A percentile compares a stretch with the other conserved stretches of the same genome.
phyloP scores from a whole-genome alignment of 2,329 filamentous ascomycete genomes.

The Pseudogymnoascus sp. region DNA sequence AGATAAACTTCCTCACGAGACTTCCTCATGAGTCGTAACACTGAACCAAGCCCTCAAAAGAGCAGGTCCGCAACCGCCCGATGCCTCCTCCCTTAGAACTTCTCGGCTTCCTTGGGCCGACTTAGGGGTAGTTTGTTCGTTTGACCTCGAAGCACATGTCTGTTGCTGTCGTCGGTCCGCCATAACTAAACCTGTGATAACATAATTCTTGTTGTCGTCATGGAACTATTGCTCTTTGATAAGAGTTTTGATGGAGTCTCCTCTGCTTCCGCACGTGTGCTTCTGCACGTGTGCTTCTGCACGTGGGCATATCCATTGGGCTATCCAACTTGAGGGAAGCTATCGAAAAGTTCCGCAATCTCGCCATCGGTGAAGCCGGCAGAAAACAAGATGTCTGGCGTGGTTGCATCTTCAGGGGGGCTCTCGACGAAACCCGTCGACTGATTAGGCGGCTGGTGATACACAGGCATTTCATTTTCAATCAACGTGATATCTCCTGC shows the following conservation, averaged over 20 bases:
- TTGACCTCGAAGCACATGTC: not conserved
- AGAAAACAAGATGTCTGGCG: not conserved
- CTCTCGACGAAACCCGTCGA: not conserved
- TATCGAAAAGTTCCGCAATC: conserved; percentile 5
- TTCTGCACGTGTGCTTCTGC: not conserved
- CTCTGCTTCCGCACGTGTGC: too few species aligned
- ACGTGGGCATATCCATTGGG: not conserved
- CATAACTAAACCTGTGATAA: not conserved
- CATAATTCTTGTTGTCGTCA: not conserved
- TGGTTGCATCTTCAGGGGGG: not conserved
- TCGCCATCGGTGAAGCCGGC: not conserved
- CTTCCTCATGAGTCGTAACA: not conserved
- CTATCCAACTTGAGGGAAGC: conserved; percentile 3
- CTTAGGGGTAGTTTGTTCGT: not conserved
- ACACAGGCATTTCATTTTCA: not conserved
- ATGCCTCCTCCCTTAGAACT: not conserved
- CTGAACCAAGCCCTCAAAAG: not conserved
- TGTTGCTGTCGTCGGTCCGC: not conserved
- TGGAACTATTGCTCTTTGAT: not conserved
- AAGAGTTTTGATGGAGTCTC: not conserved
- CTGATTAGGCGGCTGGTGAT: not conserved
- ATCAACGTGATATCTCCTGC: not conserved
- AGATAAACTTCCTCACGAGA: not conserved
- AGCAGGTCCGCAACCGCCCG: not conserved
- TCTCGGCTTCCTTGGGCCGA: not conserved